phyloP scores from a whole-genome alignment of 2,329 filamentous ascomycete genomes.

The Pseudogymnoascus sp. region DNA sequence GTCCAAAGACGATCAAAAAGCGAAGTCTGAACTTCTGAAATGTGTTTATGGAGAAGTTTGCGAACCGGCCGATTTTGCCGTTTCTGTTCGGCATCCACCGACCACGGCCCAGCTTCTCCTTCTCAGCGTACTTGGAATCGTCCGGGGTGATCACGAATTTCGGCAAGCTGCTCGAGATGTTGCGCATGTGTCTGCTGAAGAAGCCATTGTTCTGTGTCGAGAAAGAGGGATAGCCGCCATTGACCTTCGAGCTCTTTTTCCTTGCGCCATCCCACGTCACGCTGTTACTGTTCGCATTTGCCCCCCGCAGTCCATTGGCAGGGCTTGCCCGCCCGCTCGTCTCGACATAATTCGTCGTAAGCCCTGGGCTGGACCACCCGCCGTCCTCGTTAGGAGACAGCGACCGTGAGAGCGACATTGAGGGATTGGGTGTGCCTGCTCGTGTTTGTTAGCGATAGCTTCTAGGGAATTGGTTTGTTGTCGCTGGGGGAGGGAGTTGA shows the following conservation, averaged over 20 bases:
- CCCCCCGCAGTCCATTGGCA: conserved; percentile 38
- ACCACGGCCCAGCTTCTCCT: conserved; percentile 65
- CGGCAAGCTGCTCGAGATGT: conserved; percentile 71
- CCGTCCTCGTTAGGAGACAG: conserved; percentile 78
- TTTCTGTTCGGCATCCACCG: conserved; percentile 45
- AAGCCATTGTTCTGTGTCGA: conserved; percentile 78
- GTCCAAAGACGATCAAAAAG: conserved; percentile 49
- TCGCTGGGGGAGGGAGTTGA: neutral
- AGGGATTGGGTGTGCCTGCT: conserved; percentile 46
- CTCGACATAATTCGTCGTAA: conserved; percentile 54
- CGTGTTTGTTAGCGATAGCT: conserved; percentile 3
- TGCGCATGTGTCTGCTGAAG: conserved; percentile 77
- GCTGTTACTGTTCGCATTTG: conserved; percentile 46
- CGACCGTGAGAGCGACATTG: conserved; percentile 81
- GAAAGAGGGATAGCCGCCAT: conserved; percentile 70
- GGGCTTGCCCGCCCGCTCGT: conserved; percentile 64
- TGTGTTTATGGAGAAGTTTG: conserved; percentile 42
- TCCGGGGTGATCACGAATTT: conserved; percentile 52
- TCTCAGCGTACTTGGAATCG: conserved; percentile 55
- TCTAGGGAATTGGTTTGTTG: neutral
- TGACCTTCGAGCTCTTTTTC: conserved; percentile 65
- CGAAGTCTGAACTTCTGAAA: conserved; percentile 60
- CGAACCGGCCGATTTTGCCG: conserved; percentile 41
- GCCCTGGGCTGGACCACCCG: conserved; percentile 80
- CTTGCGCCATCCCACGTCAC: conserved; percentile 80